phyloP scores from a whole-genome alignment of 2,329 filamentous ascomycete genomes.

The Pseudocercospora pini-densiflorae region DNA sequence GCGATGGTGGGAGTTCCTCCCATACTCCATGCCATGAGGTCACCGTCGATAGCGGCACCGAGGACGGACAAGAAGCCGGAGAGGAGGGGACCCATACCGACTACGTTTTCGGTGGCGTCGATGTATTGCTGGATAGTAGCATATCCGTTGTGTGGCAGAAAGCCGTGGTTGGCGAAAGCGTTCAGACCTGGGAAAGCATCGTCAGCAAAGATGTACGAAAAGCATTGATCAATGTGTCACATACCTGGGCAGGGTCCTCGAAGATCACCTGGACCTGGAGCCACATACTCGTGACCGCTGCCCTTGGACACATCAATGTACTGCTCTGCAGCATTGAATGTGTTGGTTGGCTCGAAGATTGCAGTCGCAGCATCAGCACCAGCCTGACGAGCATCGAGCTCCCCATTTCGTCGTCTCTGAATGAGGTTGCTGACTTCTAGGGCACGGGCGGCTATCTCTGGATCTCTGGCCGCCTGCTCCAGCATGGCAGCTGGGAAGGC shows the following conservation, averaged over 20 bases:
- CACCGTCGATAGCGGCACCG: constrained; percentile 39
- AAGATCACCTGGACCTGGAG: constrained; percentile 35
- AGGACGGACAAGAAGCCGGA: constrained; percentile 40
- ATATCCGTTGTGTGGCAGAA: constrained; percentile 40
- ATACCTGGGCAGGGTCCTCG: constrained; percentile 27
- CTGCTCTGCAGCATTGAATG: constrained; percentile 38
- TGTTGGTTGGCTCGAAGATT: constrained; percentile 31
- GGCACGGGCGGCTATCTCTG: constrained; percentile 12
- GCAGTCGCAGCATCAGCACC: constrained; percentile 28
- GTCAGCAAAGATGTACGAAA: constrained; percentile 25
- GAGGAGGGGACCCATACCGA: constrained; percentile 42
- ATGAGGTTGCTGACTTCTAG: constrained; percentile 10
- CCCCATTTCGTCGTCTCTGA: constrained; percentile 24
- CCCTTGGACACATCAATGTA: constrained; percentile 31
- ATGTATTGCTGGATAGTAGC: constrained; percentile 39
- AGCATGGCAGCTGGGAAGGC: constrained; percentile 21
- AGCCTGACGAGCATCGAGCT: constrained; percentile 25
- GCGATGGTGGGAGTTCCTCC: constrained; percentile 33
- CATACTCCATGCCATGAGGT: constrained; percentile 38
- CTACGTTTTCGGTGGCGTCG: constrained; percentile 34
- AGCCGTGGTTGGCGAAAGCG: constrained; percentile 37
- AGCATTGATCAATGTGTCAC: background rate
- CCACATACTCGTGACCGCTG: constrained; percentile 34
- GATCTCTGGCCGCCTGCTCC: background rate
- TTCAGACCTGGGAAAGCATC: constrained; percentile 35